A percentile compares a stretch with the other conserved stretches of the same genome.
These are phyloP conservation scores for Triangularia setosa DNA, from an alignment of 2,329 filamentous ascomycete species.

Conservation along the genomic window DNA sequence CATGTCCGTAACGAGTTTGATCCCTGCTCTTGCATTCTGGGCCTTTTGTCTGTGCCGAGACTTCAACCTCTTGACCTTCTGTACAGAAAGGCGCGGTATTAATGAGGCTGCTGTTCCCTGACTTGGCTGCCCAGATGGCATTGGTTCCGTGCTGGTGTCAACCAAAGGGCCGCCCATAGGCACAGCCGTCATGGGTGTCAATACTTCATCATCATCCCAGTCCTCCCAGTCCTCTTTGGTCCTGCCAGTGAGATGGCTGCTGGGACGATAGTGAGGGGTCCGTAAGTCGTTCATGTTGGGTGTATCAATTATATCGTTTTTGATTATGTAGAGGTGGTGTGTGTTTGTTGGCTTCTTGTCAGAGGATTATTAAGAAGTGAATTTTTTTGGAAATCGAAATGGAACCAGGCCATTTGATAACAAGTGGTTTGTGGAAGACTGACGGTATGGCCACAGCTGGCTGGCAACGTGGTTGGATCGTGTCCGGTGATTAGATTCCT, in stretches of 20 bases:
- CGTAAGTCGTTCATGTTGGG: slow-evolving; percentile 28
- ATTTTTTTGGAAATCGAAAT: not conserved
- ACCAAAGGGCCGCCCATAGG: slow-evolving; percentile 32
- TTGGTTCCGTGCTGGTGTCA: slow-evolving; percentile 6
- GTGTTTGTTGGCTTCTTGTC: not conserved
- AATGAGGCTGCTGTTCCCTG: slow-evolving; percentile 16
- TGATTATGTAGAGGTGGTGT: not conserved
- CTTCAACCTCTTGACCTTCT: slow-evolving; percentile 46
- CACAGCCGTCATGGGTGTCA: slow-evolving; percentile 37
- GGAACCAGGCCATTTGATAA: not conserved
- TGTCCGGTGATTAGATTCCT: slow-evolving; percentile 1
- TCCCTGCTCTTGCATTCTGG: slow-evolving; percentile 58
- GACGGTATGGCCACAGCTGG: not conserved
- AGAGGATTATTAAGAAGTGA: not conserved
- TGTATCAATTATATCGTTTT: not conserved
- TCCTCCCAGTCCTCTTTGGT: slow-evolving; percentile 49
- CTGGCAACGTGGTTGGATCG: not conserved
- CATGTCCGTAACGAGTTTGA: slow-evolving; percentile 68
- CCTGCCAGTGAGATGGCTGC: slow-evolving; percentile 20
- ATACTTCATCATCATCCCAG: slow-evolving; percentile 47
- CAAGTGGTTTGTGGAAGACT: not conserved
- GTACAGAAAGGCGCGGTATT: slow-evolving; percentile 34
- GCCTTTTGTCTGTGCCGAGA: slow-evolving; percentile 59
- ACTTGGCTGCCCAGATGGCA: slow-evolving; percentile 6
- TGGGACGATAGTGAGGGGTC: slow-evolving; percentile 19